A percentile compares a stretch with the other conserved stretches of the same genome.
phyloP scores from a whole-genome alignment of 2,329 filamentous ascomycete species.

The Simplicillium aogashimaense region DNA sequence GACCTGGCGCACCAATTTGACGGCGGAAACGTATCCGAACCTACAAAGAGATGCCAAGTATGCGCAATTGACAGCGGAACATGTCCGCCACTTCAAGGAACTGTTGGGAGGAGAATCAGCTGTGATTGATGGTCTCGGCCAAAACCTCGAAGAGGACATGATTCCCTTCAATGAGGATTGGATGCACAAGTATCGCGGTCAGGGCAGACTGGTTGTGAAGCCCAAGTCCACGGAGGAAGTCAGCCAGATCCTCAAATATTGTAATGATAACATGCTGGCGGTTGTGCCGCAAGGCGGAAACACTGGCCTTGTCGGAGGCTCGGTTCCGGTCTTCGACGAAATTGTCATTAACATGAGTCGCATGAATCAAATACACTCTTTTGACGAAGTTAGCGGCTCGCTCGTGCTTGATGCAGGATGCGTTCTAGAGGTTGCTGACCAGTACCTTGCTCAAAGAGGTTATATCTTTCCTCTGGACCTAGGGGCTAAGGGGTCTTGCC shows the following conservation, averaged over 20 bases:
- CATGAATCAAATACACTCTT: constrained; percentile 85
- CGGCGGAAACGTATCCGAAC: constrained; percentile 75
- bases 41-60: constrained; percentile 74
- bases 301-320: constrained; percentile 89
- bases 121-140: constrained; percentile 71
- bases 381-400: constrained; percentile 87
- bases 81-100: constrained; percentile 74
- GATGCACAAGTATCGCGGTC: constrained; percentile 97
- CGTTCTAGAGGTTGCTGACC: constrained; percentile 82
- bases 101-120: constrained; percentile 73
- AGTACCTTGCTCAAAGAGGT: constrained; percentile 69
- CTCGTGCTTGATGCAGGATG: constrained; percentile 85
- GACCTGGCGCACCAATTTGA: constrained; percentile 48
- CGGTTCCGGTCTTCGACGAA: constrained; percentile 95
- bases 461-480: constrained; percentile 94
- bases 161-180: constrained; percentile 94
- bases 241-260: constrained; percentile 85
- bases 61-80: constrained; percentile 59
- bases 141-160: constrained; percentile 64
- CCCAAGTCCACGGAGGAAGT: constrained; percentile 79
- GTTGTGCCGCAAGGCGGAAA: constrained; percentile 97
- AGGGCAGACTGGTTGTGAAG: constrained; percentile 78
- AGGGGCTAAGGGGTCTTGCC: constrained; percentile 95
- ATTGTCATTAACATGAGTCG: constrained; percentile 85
- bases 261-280: constrained; percentile 84